These are phyloP conservation scores for Acacia crassicarpa DNA, from an alignment of 306 rosid species.

Conservation along the genomic window DNA sequence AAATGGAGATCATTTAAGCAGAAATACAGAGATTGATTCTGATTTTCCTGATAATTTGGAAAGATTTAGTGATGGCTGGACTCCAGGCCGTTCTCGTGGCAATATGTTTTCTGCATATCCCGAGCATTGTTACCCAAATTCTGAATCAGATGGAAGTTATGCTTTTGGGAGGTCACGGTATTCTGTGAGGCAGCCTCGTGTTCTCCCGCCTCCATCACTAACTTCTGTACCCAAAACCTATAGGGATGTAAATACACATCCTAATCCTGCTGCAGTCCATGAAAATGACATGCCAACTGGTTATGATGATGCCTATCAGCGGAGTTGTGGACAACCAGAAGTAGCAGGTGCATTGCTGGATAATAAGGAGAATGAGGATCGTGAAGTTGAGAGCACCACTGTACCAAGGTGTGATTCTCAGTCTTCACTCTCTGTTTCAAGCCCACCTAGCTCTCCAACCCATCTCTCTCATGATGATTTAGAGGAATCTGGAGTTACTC, in stretches of 20 bases:
- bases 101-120: conserved; percentile 63
- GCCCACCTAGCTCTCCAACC: conserved; percentile 91
- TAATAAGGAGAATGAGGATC: conserved; percentile 50
- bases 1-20: conserved; percentile 65
- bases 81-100: conserved; percentile 50
- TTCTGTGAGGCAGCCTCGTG: conserved; percentile 89
- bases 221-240: conserved; percentile 60
- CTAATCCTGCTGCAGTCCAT: conserved; percentile 57
- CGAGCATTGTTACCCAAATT: conserved; percentile 56
- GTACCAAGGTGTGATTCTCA: conserved; percentile 84
- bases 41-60: conserved; percentile 71
- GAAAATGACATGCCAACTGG: conserved; percentile 60
- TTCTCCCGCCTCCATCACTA: conserved; percentile 86
- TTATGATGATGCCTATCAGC: conserved; percentile 40
- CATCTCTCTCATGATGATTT: conserved; percentile 91
- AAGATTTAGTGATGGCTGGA: conserved; percentile 79
- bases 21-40: conserved; percentile 59
- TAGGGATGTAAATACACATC: conserved; percentile 52
- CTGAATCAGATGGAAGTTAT: conserved; percentile 76
- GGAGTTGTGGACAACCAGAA: conserved; percentile 50
- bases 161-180: conserved; percentile 77
- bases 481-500: conserved; percentile 79
- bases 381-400: conserved; percentile 42
- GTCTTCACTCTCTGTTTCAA: conserved; percentile 94
- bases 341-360: conserved; percentile 51